Evolutionary conservation across 139 green algal genomes (phyloP), one percentile per base, ranked within the genome.

Genomic region (Chlorella sorokiniana): DNA sequence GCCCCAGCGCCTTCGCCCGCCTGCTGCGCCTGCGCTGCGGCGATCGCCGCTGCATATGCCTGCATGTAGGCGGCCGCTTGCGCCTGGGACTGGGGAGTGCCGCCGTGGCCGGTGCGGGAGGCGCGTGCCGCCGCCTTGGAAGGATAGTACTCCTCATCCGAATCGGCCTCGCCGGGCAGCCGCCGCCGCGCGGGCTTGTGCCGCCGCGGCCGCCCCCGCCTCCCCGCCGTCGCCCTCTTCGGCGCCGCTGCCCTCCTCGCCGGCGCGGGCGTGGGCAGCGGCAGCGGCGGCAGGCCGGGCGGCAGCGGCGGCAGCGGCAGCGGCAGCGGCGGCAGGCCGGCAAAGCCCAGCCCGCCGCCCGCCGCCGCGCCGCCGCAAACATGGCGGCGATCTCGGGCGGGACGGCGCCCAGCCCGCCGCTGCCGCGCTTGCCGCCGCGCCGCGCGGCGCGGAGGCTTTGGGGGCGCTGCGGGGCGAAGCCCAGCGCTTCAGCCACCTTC

Each of bases 401-500:
- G 23, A 79, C 73, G 1, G 25, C 42, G 35, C 37, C 51, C 2
- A 27, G 31, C 41, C 52, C 41, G 70, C 64, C 33, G 67, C n/a
- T n/a, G 37, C 52, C 35, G 69, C 69, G 35, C 44, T 27, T 41
- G 45, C 59, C 20, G 37, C 73, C 38, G 54, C 52, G 37, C 16
- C 33, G 18, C 23, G 59, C 25, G 69, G 48, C 80, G 44, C 80
- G 54, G 65, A 22, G 25, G 22, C 72, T n/a, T 61, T 72, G 41
- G 59, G 61, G 0, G 42, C 48, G 8, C 22, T 23, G 1, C 81
- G 27, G 45, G 31, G 54, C 54, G 59, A 78, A 79, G 75, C 69
- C 67, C 54, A 85, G 52, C 67, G 81, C 75, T 18, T 81, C 75
- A 0, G 75, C 75, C 40, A 81, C 82, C 61, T 81, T 81, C 42